These are phyloP conservation scores for Triticum turgidum DNA, from an alignment of 176 grass and related monocot genomes.

Conservation along the genomic window DNA sequence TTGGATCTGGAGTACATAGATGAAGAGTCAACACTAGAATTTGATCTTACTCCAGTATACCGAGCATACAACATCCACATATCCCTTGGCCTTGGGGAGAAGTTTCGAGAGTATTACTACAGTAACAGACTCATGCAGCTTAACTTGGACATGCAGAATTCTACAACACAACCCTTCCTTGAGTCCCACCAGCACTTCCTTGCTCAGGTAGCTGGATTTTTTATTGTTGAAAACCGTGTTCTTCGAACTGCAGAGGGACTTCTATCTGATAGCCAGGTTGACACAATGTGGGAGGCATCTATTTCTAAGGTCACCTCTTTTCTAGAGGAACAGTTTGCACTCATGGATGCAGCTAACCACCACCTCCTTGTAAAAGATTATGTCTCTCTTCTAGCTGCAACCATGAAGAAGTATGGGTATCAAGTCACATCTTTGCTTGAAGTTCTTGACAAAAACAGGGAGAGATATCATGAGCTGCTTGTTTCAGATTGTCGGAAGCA, in stretches of 20 bases:
- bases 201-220: conserved; percentile 20
- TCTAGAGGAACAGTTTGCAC: not conserved
- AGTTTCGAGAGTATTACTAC: conserved; percentile 4
- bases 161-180: conserved; percentile 9
- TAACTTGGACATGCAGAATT: conserved; percentile 14
- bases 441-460: conserved; percentile 12
- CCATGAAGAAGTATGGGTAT: conserved; percentile 20
- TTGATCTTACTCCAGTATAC: conserved; percentile 32
- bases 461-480: conserved; percentile 13
- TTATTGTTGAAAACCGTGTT: conserved; percentile 13
- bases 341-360: conserved; percentile 14
- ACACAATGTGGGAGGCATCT: conserved; percentile 12
- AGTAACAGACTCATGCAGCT: conserved; percentile 23
- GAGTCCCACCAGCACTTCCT: conserved; percentile 26
- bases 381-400: not conserved
- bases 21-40: conserved; percentile 58
- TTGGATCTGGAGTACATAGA: conserved; percentile 58
- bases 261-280: conserved; percentile 17
- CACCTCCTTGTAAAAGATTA: conserved; percentile 23
- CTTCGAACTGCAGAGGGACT: conserved; percentile 20
- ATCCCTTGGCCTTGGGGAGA: conserved; percentile 9
- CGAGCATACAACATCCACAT: conserved; percentile 17
- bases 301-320: conserved; percentile 10
- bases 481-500: conserved; percentile 6
- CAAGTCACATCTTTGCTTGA: conserved; percentile 1